Percentiles rank a stretch among this genome's conserved stretches.
These are phyloP conservation scores for Tolypocladium inflatum DNA, from an alignment of 2,329 filamentous ascomycete species.

Conservation along the genomic window DNA sequence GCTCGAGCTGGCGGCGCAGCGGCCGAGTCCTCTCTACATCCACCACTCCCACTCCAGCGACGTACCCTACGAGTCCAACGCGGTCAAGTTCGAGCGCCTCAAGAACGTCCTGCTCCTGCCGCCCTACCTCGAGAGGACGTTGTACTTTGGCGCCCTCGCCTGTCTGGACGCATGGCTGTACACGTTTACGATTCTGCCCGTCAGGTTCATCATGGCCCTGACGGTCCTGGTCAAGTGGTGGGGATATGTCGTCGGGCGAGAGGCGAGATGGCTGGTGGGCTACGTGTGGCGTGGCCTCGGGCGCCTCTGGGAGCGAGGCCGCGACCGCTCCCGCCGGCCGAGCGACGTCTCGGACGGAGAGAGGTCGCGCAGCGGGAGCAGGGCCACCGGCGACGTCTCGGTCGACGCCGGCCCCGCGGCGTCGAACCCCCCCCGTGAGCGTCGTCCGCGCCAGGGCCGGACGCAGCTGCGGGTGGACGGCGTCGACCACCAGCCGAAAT, in stretches of 20 bases:
- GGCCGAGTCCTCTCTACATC: conserved; percentile 57
- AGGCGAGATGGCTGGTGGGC: conserved; percentile 59
- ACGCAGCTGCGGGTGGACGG: neutral
- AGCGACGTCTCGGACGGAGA: conserved; percentile 26
- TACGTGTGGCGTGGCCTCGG: conserved; percentile 77
- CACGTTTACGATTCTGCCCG: conserved; percentile 87
- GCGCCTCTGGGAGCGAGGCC: conserved; percentile 60
- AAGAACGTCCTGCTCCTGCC: conserved; percentile 82
- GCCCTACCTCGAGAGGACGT: conserved; percentile 69
- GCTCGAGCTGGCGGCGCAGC: conserved; percentile 51
- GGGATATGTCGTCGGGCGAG: conserved; percentile 60
- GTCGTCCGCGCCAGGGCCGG: neutral
- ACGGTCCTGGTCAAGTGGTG: conserved; percentile 72
- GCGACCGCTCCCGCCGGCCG: conserved; percentile 26
- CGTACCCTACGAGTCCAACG: conserved; percentile 80
- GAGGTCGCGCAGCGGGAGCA: conserved; percentile 29
- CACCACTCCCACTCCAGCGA: conserved; percentile 47
- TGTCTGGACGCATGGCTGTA: conserved; percentile 96
- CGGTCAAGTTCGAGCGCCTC: conserved; percentile 83
- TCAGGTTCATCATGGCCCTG: conserved; percentile 76
- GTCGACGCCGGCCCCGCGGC: conserved; percentile 4
- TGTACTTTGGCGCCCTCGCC: conserved; percentile 81
- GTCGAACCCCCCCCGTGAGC: conserved; percentile 3
- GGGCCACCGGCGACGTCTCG: conserved; percentile 16
- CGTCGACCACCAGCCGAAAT: conserved; percentile 4